These are phyloP conservation scores for Aristolochia contorta DNA, from an alignment of 164 flowering plant species.

Conservation along the genomic window DNA sequence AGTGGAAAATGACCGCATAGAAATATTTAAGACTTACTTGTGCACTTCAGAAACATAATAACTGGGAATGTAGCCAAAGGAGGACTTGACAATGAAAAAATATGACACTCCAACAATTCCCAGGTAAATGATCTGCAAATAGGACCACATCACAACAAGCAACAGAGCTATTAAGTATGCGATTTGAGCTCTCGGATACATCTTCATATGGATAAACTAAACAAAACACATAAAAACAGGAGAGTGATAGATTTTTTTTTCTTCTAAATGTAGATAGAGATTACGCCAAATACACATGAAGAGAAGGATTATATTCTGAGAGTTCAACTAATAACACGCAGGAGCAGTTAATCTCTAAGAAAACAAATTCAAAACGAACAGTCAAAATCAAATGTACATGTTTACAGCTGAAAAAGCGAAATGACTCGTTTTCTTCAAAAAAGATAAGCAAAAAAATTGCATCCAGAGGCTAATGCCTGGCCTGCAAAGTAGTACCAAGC, in stretches of 20 bases:
- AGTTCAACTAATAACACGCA: too few species aligned
- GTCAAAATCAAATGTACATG: too few species aligned
- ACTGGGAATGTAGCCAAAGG: conserved; percentile 75
- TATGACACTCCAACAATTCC: conserved; percentile 69
- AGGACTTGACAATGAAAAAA: conserved; percentile 44
- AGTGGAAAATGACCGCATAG: background rate
- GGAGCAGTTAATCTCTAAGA: too few species aligned
- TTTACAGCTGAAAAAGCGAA: background rate
- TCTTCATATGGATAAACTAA: background rate
- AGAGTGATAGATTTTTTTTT: background rate
- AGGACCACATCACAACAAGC: background rate
- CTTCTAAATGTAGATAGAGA: background rate
- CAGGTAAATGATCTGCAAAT: conserved; percentile 37
- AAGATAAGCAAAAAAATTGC: background rate
- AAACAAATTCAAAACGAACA: too few species aligned
- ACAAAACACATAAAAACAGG: background rate
- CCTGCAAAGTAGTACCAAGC: too few species aligned
- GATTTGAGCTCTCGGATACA: background rate
- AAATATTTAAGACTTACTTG: conserved; percentile 32
- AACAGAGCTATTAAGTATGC: background rate
- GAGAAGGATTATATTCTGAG: too few species aligned
- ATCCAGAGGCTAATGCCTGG: too few species aligned
- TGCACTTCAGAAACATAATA: conserved; percentile 68
- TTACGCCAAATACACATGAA: background rate
- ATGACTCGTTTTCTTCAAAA: background rate